Evolutionary conservation across 2,329 filamentous ascomycete species (phyloP), one percentile per base, ranked within the genome.

Genomic region (Orbilia javanica): DNA sequence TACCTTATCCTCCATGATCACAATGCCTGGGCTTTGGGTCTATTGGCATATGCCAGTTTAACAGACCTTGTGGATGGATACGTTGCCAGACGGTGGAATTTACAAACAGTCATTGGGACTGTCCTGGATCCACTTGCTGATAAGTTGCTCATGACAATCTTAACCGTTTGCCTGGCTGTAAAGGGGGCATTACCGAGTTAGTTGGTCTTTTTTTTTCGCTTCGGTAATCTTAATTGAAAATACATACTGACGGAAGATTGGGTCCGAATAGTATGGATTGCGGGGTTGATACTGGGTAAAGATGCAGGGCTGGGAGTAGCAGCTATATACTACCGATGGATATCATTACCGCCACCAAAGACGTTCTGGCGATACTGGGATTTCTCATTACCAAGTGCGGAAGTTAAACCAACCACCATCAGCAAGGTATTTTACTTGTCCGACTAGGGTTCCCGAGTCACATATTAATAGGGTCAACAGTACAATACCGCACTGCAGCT

Each of bases 101-200:
- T 93, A 72, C 92, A 96, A 84, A 98, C 96, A 0, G 95, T 99
- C 0, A 93, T 98, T 8, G 96, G 96, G 68, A 96, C 93, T 68
- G 90, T 99, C 31, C 93, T 99, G 79, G 94, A 97, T 82, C 96
- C 96, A 4, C 96, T 97, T 92, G 96, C 96, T 2, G 96, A 99
- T 85, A 99, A 99, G 86, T 89, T 90, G 7, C 88, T 99, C 80
- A 98, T 99, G 96, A 97, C 95, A 0, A 90, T 97, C 73, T 85
- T 97, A 81, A 96, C 95, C 0, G 90, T 95, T 11, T 94, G 92
- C 80, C 85, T 98, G 52, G 94, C 94, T 3, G 87, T 92, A 79
- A 94, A 97, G 81, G 94, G 93, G 2, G 88, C 90, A 13, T 87
- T 99, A 63, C 94, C 95, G 74, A 86, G 92, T 78, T 57, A 36